Base-by-base conservation (phyloP, 768 basidiomycete species). In the Fibroporia radiculosa region DNA sequence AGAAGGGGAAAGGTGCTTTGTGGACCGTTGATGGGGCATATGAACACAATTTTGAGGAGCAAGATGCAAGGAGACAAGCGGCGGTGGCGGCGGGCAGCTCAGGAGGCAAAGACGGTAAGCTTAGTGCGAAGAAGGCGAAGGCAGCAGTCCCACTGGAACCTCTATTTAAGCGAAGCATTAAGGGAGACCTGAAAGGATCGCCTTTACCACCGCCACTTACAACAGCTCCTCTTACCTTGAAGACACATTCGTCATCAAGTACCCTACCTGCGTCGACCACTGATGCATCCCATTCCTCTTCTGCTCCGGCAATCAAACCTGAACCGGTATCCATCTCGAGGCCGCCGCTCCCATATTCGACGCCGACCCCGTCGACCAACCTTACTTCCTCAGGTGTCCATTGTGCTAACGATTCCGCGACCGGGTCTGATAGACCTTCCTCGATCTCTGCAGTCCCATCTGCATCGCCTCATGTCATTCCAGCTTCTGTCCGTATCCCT, bases 1-100 rank as follows among this genome's bases (percentile, higher is more conserved):
- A 86, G 68, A 75, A 84, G 48, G 86, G 89, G 7, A 96, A 95
- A 62, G 93, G 93, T 1, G 91, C 83, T 52, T 90, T 92, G 51
- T 97, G 93, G 93, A 84, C 85, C 16, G 71, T 96, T 25, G 93
- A 95, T 56, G 81, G 84, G 34, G 74, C 78, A 44, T 72, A 73
- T 58, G 75, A 80, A 42, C 80, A 79, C 46, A 69, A 69, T 27
- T 75, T 89, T 34, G 79, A 82, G 58, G 83, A 84, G 49, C 83
- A 84, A 55, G 82, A 85, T 48, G 69, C 67, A 18, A 78, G 77
- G 42, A 47, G 65, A 54, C 66, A 65, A 63, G 53, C 51, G 62
- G 70, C 49, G 59, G 66, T 58, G 53, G 44, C 44, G 10, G 44
- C 44, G 7, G 42, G 32, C 12, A 33, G 28, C 31, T 29, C 47